Percentiles rank a stretch among this genome's conserved stretches.
phyloP scores from a whole-genome alignment of 805 yeast species.

The Scheffersomyces spartinae region DNA sequence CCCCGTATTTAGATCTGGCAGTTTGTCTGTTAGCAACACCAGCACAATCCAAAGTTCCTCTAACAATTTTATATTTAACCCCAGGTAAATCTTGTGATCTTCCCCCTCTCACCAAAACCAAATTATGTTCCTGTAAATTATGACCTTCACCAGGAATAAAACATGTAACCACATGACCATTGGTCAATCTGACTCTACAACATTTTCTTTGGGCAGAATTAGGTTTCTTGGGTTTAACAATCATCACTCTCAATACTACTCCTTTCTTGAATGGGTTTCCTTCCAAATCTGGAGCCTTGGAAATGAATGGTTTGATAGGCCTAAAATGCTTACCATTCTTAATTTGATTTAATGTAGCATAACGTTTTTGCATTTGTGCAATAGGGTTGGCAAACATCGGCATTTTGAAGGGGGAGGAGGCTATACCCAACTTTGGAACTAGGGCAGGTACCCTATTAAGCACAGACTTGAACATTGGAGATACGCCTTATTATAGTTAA shows the following conservation, averaged over 20 bases:
- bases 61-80: conserved; percentile 84
- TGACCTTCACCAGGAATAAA: conserved; percentile 99
- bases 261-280: conserved; percentile 84
- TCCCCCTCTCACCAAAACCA: conserved; percentile 95
- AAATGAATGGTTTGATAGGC: conserved; percentile 38
- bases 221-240: conserved; percentile 94
- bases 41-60: conserved; percentile 88
- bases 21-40: conserved; percentile 91
- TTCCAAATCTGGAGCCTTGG: conserved; percentile 72
- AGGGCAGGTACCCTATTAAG: conserved; percentile 2
- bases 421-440: too few species aligned
- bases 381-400: conserved; percentile 6
- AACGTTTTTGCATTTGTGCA: conserved; percentile 32
- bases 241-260: conserved; percentile 88
- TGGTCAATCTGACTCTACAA: conserved; percentile 84
- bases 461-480: conserved; percentile 1
- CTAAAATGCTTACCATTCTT: conserved; percentile 47
- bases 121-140: conserved; percentile 95
- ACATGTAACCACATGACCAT: conserved; percentile 81
- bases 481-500: too few species aligned
- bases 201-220: conserved; percentile 97
- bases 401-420: conserved; percentile 8
- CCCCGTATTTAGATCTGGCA: conserved; percentile 90
- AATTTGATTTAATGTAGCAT: conserved; percentile 70
- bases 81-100: conserved; percentile 98